Percentiles rank a stretch among this genome's conserved stretches.
These are phyloP conservation scores for Carallia brachiata DNA, from an alignment of 345 rosid species.

Conservation along the genomic window DNA sequence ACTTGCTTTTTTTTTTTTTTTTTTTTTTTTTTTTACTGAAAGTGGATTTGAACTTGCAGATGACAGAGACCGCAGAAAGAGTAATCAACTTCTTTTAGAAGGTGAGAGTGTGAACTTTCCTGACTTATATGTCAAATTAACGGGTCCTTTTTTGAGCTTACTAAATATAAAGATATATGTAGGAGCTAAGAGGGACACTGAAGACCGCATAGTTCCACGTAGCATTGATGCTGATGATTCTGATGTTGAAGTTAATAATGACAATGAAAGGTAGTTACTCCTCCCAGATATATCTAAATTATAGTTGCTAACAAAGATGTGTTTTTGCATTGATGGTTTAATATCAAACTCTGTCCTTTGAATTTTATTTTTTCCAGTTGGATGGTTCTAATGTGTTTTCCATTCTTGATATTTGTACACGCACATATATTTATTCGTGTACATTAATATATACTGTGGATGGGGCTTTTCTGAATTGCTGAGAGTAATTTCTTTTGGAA, in stretches of 20 bases:
- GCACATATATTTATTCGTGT: too few species aligned
- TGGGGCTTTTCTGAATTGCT: neutral
- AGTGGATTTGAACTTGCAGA: slow-evolving; percentile 39
- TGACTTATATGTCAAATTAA: neutral
- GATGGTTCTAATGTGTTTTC: too few species aligned
- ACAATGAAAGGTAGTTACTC: slow-evolving; percentile 54
- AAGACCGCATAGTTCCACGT: slow-evolving; percentile 79
- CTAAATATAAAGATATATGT: slow-evolving; percentile 23
- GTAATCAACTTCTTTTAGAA: slow-evolving; percentile 75
- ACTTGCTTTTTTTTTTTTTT: neutral
- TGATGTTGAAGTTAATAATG: slow-evolving; percentile 70
- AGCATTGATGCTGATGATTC: slow-evolving; percentile 97
- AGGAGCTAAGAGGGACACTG: slow-evolving; percentile 78
- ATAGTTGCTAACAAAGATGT: neutral
- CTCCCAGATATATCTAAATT: slow-evolving; percentile 4
- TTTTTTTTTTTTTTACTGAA: neutral
- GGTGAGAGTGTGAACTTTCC: slow-evolving; percentile 31
- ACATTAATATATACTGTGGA: neutral
- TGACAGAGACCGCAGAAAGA: slow-evolving; percentile 84
- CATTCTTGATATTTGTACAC: too few species aligned
- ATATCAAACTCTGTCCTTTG: too few species aligned
- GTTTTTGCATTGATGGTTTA: neutral
- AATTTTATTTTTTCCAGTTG: neutral
- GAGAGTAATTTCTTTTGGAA: neutral
- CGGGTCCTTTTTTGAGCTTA: slow-evolving; percentile 8